Evolutionary conservation across 2,329 filamentous ascomycete species (phyloP), one percentile per base, ranked within the genome.

Genomic region (Dothideomycetes sp.): DNA sequence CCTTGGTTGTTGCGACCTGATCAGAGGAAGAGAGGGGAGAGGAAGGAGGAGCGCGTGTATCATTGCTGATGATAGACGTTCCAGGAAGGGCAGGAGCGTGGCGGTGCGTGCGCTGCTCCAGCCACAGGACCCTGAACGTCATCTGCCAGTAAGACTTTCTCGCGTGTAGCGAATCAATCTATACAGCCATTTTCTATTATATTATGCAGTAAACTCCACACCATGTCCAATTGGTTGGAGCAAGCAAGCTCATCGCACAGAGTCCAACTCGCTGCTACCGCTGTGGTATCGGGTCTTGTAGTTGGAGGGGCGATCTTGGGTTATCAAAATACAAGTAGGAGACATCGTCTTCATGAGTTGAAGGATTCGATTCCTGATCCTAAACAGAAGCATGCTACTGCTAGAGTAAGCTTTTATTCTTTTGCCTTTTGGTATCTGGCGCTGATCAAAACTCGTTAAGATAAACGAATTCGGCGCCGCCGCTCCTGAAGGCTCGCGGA

Each of bases 261-360:
- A 50, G 59, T 66, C 31, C 84, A 87, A 57, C 65, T 91, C 27
- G 72, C 77, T 14, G 74, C 79, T 3, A 86, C 84, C 0, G 84
- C 84, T 2, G 65, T 84, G 16, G 57, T 69, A 8, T 70, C 69
- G 4, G 64, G 64, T 9, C 61, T 63, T 5, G 52, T 72, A 4
- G 66, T 70, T 18, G 66, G 62, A 4, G 64, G 66, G 47, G 65
- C 71, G 1, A 74, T 79, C 34, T 59, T 78, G 34, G 71, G 73
- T 3, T 66, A 72, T 38, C 75, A 79, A 52, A 65, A 72, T 39
- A 64, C 72, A 27, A 66, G 64, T 47, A 64, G 72, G 42, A 67
- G 66, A 52, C 70, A 72, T 48, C 69, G 67, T 36, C 66, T 79
- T 16, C 61, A 70, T 40, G 64, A 75, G 36, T 52, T 81, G 42